phyloP scores from a whole-genome alignment of 2,329 filamentous ascomycete genomes.

The Triangularia setosa region DNA sequence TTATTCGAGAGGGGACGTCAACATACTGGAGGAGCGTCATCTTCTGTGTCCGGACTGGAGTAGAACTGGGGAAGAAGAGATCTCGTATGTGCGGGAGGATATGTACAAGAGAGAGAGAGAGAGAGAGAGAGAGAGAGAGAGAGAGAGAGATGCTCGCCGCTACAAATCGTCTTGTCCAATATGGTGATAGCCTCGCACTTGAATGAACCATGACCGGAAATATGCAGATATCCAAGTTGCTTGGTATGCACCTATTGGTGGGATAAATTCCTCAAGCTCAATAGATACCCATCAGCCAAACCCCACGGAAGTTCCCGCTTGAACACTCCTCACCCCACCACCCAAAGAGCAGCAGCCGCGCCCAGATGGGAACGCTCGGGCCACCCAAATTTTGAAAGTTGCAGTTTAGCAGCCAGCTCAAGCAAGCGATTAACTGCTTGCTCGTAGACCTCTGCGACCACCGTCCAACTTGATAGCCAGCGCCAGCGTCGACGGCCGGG shows the following conservation, averaged over 20 bases:
- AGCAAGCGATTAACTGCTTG: not conserved
- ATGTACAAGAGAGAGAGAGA: too few relatives aligned
- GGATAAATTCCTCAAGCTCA: not conserved
- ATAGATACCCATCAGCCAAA: not conserved
- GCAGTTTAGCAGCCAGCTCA: not conserved
- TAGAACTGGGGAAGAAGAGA: too few relatives aligned
- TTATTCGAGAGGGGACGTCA: not conserved
- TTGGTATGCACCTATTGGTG: not conserved
- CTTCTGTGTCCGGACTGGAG: not conserved
- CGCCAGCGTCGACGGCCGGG: not conserved
- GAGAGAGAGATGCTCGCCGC: too few relatives aligned
- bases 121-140: too few relatives aligned
- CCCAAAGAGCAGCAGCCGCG: too few relatives aligned
- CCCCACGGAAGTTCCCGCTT: not conserved
- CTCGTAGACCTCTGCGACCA: not conserved
- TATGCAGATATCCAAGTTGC: not conserved
- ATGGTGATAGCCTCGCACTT: too few relatives aligned
- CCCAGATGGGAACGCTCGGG: constrained; percentile 19
- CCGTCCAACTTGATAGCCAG: not conserved
- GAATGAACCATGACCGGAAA: too few relatives aligned
- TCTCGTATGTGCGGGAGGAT: too few relatives aligned
- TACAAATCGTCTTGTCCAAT: too few relatives aligned
- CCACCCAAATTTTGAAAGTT: constrained; percentile 28
- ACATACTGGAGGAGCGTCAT: constrained; percentile 32
- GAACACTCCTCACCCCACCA: not conserved